Conservation (phyloP, 352 stramenopile genomes). For the Phytophthora pistaciae region DNA sequence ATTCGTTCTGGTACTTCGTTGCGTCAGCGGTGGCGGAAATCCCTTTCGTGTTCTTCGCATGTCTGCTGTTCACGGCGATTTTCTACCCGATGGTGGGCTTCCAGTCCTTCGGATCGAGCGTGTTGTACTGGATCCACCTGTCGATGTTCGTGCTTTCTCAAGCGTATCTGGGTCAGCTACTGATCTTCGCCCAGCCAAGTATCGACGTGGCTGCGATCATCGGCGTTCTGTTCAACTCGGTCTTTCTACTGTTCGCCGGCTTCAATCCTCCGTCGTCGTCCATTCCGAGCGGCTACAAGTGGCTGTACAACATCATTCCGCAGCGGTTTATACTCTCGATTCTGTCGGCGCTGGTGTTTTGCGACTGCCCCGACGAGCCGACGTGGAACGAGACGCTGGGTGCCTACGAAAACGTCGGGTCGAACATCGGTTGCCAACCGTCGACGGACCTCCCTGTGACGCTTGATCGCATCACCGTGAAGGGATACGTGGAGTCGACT, state of each 20-base stretch:
- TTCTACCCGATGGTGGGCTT: constrained; percentile 63
- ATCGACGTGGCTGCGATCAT: constrained; percentile 40
- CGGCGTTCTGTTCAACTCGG: constrained; percentile 42
- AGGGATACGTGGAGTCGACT: constrained; percentile 27
- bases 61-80: constrained; percentile 51
- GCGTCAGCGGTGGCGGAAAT: constrained; percentile 79
- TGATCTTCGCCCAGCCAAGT: constrained; percentile 40
- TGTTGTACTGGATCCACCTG: constrained; percentile 49
- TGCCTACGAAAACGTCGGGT: constrained; percentile 15
- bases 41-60: constrained; percentile 48
- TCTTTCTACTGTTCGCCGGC: constrained; percentile 47
- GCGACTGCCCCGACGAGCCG: constrained; percentile 32
- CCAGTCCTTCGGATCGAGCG: constrained; percentile 33
- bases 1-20: constrained; percentile 64
- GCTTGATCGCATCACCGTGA: constrained; percentile 17
- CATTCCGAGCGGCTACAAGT: constrained; percentile 42
- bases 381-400: constrained; percentile 27
- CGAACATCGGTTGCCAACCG: constrained; percentile 27
- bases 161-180: constrained; percentile 37
- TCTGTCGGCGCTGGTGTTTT: constrained; percentile 40
- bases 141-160: constrained; percentile 37
- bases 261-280: constrained; percentile 42
- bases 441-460: constrained; percentile 22
- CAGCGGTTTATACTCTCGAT: constrained; percentile 43
- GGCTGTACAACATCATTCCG: constrained; percentile 45